Evolutionary conservation across 805 yeast species (phyloP).

Genomic region (Candida golubevii): DNA sequence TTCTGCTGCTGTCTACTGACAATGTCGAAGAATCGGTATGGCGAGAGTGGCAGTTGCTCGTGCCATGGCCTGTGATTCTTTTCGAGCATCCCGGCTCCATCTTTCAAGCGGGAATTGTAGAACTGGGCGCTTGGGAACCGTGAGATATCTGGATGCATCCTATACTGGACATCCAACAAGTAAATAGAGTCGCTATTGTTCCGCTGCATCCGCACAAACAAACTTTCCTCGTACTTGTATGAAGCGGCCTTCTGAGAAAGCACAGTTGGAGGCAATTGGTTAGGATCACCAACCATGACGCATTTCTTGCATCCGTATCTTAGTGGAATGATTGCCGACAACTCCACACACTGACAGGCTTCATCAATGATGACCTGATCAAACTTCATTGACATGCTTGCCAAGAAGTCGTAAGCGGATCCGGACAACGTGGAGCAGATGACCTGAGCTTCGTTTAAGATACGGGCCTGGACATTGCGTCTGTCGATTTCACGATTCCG

Average conservation of each 20-base stretch:
- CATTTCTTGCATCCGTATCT: conserved; percentile 87
- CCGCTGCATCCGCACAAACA: conserved; percentile 89
- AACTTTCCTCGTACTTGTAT: conserved; percentile 78
- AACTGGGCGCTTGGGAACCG: conserved; percentile 81
- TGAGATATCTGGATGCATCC: conserved; percentile 96
- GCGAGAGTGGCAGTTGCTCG: conserved; percentile 47
- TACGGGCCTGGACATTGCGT: conserved; percentile 67
- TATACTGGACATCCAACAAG: conserved; percentile 84
- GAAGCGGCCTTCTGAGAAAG: conserved; percentile 82
- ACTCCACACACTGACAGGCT: conserved; percentile 95
- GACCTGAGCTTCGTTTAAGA: conserved; percentile 71
- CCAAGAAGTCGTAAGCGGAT: conserved; percentile 83
- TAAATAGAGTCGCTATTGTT: conserved; percentile 57
- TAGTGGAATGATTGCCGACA: conserved; percentile 86
- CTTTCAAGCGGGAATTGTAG: conserved; percentile 65
- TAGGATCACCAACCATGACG: conserved; percentile 98
- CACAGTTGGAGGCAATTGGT: conserved; percentile 96
- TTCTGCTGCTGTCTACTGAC: conserved; percentile 60
- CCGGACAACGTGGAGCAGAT: conserved; percentile 93
- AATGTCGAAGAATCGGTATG: conserved; percentile 76
- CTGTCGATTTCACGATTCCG: conserved; percentile 77
- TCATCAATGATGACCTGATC: conserved; percentile 93
- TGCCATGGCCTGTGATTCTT: conserved; percentile 78
- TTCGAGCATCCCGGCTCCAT: conserved; percentile 70
- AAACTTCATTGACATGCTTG: conserved; percentile 69